Percentiles rank a stretch among this genome's conserved stretches.
Conservation (phyloP, 192 early-diverging fungal species). For the Phlyctochytrium bullatum region DNA sequence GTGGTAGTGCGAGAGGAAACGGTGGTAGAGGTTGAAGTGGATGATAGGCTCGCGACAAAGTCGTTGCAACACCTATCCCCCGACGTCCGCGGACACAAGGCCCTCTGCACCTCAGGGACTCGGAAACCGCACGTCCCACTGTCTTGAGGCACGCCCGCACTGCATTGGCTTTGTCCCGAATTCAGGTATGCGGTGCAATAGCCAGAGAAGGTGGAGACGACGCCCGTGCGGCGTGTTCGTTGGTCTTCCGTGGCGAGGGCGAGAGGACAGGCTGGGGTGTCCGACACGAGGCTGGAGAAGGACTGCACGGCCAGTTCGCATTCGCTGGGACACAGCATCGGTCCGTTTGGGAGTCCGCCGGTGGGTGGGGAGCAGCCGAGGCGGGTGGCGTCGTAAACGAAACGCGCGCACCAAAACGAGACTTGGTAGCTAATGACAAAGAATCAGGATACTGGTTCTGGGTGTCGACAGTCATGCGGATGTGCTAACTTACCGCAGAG, state of each 20-base stretch:
- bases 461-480: too few species aligned
- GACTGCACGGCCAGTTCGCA: slow-evolving; percentile 16
- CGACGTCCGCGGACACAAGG: too few species aligned
- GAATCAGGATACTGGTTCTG: neutral
- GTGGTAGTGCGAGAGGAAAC: neutral
- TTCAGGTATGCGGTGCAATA: neutral
- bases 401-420: slow-evolving; percentile 4
- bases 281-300: slow-evolving; percentile 12
- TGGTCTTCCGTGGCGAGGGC: neutral
- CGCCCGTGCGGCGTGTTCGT: neutral
- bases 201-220: neutral
- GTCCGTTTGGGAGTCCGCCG: slow-evolving; percentile 2
- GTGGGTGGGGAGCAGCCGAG: neutral
- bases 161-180: neutral
- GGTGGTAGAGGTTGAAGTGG: neutral
- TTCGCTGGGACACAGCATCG: slow-evolving; percentile 11
- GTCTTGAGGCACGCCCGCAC: neutral
- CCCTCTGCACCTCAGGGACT: neutral
- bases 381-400: neutral
- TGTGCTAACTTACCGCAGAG: neutral
- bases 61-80: neutral
- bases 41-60: neutral
- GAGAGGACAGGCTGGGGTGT: slow-evolving; percentile 8
- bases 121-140: neutral
- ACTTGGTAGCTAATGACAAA: neutral